These are phyloP conservation scores for Neurospora cerealis DNA, from an alignment of 495 filamentous ascomycete species.

Conservation along the genomic window DNA sequence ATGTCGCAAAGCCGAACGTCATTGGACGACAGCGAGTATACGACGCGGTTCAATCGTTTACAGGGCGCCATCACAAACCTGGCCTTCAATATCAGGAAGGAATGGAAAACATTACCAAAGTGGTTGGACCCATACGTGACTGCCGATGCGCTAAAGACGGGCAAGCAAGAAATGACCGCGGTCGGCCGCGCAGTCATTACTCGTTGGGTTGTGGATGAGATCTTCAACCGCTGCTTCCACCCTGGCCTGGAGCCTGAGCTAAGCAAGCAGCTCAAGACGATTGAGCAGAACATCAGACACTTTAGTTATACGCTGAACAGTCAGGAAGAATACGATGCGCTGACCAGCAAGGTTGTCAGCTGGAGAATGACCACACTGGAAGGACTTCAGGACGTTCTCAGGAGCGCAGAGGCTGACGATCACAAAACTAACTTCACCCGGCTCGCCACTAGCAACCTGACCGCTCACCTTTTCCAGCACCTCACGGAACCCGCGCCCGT, in stretches of 20 bases:
- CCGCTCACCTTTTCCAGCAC: conserved; percentile 55
- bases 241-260: conserved; percentile 68
- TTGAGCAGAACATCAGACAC: conserved; percentile 82
- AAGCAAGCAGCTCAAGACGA: conserved; percentile 67
- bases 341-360: conserved; percentile 76
- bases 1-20: conserved; percentile 91
- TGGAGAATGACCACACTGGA: conserved; percentile 94
- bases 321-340: conserved; percentile 81
- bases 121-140: conserved; percentile 77
- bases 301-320: conserved; percentile 58
- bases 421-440: conserved; percentile 57
- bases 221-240: conserved; percentile 87
- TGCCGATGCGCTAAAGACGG: conserved; percentile 66
- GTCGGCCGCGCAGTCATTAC: conserved; percentile 87
- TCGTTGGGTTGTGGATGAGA: conserved; percentile 82
- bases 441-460: conserved; percentile 59
- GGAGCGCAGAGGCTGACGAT: conserved; percentile 51
- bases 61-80: conserved; percentile 94
- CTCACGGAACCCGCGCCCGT: conserved; percentile 64
- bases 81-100: conserved; percentile 87
- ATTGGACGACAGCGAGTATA: conserved; percentile 92
- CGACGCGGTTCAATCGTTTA: conserved; percentile 78
- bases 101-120: conserved; percentile 69
- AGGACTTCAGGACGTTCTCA: conserved; percentile 65
- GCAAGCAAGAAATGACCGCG: conserved; percentile 94